phyloP scores from a whole-genome alignment of 371 early-diverging fungal genomes.

The Rhizopus delemar region DNA sequence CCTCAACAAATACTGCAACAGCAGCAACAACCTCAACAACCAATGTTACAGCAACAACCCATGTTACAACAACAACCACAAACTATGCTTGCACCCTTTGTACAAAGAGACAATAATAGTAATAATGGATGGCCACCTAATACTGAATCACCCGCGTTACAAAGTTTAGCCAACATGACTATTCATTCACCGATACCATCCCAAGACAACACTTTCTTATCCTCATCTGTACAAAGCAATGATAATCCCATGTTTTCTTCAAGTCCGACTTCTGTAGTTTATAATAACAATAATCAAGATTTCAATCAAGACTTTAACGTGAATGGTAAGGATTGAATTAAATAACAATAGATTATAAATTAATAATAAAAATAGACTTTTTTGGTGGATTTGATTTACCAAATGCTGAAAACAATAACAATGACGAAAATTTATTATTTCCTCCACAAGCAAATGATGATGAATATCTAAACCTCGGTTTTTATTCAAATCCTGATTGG shows the following conservation, averaged over 20 bases:
- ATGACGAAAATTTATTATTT: not conserved
- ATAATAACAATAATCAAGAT: not conserved
- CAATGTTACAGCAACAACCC: not conserved
- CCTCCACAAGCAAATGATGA: conserved; percentile 1
- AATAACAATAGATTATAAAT: not conserved
- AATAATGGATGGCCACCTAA: not conserved
- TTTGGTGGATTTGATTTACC: not conserved
- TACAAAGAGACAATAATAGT: not conserved
- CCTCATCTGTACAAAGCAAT: conserved; percentile 1
- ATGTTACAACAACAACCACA: not conserved
- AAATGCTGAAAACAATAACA: not conserved
- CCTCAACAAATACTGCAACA: too few species aligned
- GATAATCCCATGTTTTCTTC: not conserved
- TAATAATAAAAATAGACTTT: not conserved
- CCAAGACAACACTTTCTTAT: not conserved
- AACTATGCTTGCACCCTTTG: not conserved
- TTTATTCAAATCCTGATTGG: conserved; percentile 1
- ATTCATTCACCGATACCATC: conserved; percentile 25
- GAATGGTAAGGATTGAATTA: not conserved
- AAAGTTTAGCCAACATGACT: conserved; percentile 27
- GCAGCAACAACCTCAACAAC: not conserved
- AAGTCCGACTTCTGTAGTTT: not conserved
- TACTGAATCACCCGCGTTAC: conserved; percentile 20
- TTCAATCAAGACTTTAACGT: not conserved
- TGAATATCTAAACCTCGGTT: not conserved